Conservation (phyloP, 176 grass and related monocot genomes). For the Metroxylon sagu region DNA sequence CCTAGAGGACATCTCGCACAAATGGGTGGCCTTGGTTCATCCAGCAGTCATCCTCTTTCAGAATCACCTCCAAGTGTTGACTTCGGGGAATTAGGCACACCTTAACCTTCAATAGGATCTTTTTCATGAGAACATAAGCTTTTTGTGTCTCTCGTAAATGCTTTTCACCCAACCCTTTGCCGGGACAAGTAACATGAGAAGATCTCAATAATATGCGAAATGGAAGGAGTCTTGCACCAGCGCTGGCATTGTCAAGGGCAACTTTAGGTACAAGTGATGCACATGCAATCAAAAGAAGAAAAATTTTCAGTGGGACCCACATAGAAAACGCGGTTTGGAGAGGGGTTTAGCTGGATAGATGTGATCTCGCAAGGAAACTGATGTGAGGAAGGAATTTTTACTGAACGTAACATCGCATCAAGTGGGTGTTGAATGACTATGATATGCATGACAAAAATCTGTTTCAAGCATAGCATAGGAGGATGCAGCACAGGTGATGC, state of each 20-base stretch:
- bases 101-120: slow-evolving; percentile 10
- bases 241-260: not conserved
- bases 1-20: slow-evolving; percentile 21
- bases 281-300: not conserved
- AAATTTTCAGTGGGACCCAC: not conserved
- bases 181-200: no score
- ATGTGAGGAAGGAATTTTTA: no score
- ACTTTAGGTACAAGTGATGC: not conserved
- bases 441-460: no score
- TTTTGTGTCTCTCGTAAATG: not conserved
- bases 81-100: slow-evolving; percentile 10
- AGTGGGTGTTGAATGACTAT: no score
- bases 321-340: no score
- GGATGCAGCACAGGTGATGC: no score
- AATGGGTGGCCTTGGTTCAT: slow-evolving; percentile 28
- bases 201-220: not conserved
- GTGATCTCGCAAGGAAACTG: no score
- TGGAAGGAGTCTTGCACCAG: not conserved
- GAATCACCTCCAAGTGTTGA: slow-evolving; percentile 20
- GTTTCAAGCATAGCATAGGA: no score
- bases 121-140: slow-evolving; percentile 19
- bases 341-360: no score
- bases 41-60: slow-evolving; percentile 19
- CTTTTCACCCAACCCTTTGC: slow-evolving; percentile 14
- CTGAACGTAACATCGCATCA: no score